Evolutionary conservation across 306 rosid genomes (phyloP).

Genomic region (Comarum palustre): DNA sequence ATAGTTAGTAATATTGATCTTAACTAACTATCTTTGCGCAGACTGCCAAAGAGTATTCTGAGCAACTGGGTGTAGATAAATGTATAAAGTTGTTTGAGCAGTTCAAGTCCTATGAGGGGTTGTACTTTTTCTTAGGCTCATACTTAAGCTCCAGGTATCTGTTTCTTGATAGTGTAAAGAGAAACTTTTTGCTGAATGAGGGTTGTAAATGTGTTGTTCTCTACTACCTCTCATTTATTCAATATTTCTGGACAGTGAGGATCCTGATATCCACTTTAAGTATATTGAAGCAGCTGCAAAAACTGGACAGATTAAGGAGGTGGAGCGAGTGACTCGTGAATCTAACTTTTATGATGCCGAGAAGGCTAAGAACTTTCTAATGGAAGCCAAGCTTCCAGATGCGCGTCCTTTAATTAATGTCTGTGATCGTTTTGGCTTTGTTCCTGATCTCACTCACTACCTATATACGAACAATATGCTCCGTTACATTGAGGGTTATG

Average conservation of each 20-base stretch:
- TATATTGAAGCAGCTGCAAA: constrained; percentile 98
- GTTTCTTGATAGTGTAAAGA: neutral
- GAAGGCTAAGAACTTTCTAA: constrained; percentile 89
- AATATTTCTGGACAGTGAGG: constrained; percentile 66
- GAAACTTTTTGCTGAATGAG: neutral
- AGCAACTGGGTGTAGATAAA: constrained; percentile 83
- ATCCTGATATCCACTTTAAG: constrained; percentile 98
- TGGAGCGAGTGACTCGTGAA: constrained; percentile 97
- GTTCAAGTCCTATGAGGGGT: constrained; percentile 90
- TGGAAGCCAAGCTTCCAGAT: constrained; percentile 99
- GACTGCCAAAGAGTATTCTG: constrained; percentile 92
- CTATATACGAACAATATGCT: constrained; percentile 95
- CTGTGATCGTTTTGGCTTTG: constrained; percentile 97
- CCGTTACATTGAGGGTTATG: constrained; percentile 98
- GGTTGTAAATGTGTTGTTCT: neutral
- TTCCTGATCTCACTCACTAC: constrained; percentile 94
- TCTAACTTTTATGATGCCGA: constrained; percentile 91
- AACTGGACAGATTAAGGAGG: constrained; percentile 99
- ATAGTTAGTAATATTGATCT: constrained; percentile 24
- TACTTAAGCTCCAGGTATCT: constrained; percentile 92
- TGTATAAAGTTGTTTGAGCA: constrained; percentile 97
- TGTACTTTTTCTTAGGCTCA: constrained; percentile 95
- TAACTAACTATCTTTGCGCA: constrained; percentile 30
- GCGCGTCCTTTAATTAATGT: constrained; percentile 97
- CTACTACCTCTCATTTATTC: neutral